These are phyloP conservation scores for Chaetomium strumarium DNA, from an alignment of 2,329 filamentous ascomycete genomes.

Conservation along the genomic window DNA sequence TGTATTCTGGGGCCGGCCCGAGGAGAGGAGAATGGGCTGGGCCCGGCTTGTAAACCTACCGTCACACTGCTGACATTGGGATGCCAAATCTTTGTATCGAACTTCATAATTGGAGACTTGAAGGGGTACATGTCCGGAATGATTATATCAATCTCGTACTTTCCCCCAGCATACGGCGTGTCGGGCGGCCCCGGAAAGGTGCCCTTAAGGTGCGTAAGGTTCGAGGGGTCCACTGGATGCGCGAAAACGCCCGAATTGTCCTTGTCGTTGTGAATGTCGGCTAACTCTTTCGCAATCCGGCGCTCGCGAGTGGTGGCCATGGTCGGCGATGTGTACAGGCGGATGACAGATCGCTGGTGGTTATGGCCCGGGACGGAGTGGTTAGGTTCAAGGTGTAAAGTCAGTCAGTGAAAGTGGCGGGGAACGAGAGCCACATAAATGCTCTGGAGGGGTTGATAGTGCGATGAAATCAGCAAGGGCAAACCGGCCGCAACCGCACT, in stretches of 20 bases:
- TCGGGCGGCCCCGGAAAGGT: conserved; percentile 82
- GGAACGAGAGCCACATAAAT: no score
- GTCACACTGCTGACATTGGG: conserved; percentile 94
- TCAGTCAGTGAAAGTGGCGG: not conserved
- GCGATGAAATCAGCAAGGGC: no score
- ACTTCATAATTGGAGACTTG: conserved; percentile 83
- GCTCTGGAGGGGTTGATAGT: no score
- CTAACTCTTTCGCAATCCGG: conserved; percentile 68
- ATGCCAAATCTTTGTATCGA: conserved; percentile 93
- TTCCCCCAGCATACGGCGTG: conserved; percentile 86
- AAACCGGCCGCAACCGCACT: no score
- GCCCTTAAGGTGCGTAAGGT: conserved; percentile 77
- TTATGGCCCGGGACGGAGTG: not conserved
- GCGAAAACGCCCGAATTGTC: conserved; percentile 71
- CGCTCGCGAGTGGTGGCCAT: conserved; percentile 50
- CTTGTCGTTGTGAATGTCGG: conserved; percentile 66
- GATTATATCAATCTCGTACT: conserved; percentile 74
- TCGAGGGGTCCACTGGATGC: conserved; percentile 56
- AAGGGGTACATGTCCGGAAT: conserved; percentile 92
- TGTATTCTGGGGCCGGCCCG: no score
- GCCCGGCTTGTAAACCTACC: conserved; percentile 41
- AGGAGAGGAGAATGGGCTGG: not conserved
- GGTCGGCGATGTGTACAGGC: conserved; percentile 10
- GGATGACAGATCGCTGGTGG: not conserved
- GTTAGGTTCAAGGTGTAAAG: no score